Conservation (phyloP, 2,329 filamentous ascomycete species). For the Bimuria novae-zelandiae region DNA sequence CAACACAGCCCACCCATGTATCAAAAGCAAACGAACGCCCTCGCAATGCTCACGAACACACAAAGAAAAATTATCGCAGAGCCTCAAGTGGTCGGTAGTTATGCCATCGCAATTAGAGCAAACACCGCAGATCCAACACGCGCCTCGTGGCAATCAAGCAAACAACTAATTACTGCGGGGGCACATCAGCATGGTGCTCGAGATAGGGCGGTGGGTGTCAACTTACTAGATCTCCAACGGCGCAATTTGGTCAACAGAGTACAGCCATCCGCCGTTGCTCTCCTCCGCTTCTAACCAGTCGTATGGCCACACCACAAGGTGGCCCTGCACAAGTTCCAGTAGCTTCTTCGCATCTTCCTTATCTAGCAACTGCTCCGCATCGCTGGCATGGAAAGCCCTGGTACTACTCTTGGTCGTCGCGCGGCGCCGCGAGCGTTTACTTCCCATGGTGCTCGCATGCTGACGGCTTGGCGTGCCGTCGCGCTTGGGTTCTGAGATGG, state of each 20-base stretch:
- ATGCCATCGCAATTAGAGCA: neutral
- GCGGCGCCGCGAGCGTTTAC: constrained; percentile 60
- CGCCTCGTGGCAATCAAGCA: neutral
- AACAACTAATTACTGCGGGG: constrained; percentile 4
- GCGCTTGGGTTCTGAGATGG: constrained; percentile 37
- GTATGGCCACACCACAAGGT: constrained; percentile 90
- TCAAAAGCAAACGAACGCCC: neutral
- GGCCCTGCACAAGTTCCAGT: constrained; percentile 80
- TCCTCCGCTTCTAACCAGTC: constrained; percentile 88
- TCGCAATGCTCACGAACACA: constrained; percentile 3
- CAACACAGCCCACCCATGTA: neutral
- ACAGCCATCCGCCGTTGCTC: constrained; percentile 92
- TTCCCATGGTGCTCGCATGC: constrained; percentile 19
- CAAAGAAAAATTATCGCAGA: neutral
- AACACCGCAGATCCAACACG: too few relatives aligned
- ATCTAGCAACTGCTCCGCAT: constrained; percentile 80
- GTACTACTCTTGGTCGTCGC: constrained; percentile 72
- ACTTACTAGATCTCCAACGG: constrained; percentile 88
- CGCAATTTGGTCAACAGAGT: constrained; percentile 93
- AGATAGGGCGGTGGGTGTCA: neutral
- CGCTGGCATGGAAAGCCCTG: constrained; percentile 65
- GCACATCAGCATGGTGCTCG: neutral
- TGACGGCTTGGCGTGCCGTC: constrained; percentile 11
- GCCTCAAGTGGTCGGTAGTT: neutral
- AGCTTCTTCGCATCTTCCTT: constrained; percentile 77